Evolutionary conservation across 345 rosid genomes (phyloP).

Genomic region (Jatropha curcas): DNA sequence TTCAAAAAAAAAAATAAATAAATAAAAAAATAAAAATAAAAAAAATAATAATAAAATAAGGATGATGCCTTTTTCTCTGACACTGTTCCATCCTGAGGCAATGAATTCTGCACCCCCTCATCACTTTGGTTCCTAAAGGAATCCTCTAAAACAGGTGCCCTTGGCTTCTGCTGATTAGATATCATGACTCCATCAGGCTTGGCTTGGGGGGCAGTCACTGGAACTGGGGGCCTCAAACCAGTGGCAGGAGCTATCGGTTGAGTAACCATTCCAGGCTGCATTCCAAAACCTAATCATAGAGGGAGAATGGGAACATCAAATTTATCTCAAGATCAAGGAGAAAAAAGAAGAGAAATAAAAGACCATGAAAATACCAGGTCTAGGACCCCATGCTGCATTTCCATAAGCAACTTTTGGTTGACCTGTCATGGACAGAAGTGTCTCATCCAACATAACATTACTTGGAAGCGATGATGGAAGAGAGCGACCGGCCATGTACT

Average conservation of each 20-base stretch:
- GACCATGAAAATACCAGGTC: conserved; percentile 52
- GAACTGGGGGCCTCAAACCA: conserved; percentile 73
- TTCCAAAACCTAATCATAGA: conserved; percentile 60
- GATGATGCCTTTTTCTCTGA: conserved; percentile 56
- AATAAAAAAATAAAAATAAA: not conserved
- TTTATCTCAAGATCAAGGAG: conserved; percentile 20
- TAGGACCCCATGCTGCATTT: conserved; percentile 74
- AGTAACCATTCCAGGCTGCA: conserved; percentile 56
- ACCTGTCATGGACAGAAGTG: conserved; percentile 81
- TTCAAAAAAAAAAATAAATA: not conserved
- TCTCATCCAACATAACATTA: conserved; percentile 78
- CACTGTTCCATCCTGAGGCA: conserved; percentile 45
- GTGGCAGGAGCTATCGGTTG: conserved; percentile 52
- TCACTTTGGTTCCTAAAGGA: conserved; percentile 59
- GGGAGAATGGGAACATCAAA: conserved; percentile 16
- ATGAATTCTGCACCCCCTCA: conserved; percentile 41
- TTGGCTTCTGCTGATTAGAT: conserved; percentile 53
- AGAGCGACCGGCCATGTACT: conserved; percentile 86
- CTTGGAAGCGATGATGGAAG: conserved; percentile 84
- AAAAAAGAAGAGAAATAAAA: conserved; percentile 19
- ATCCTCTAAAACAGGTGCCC: conserved; percentile 50
- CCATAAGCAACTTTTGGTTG: conserved; percentile 62
- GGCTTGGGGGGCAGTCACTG: conserved; percentile 40
- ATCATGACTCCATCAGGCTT: conserved; percentile 40
- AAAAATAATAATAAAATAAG: not conserved